phyloP scores from a whole-genome alignment of 75 land plant species.

The Sequoia sempervirens region DNA sequence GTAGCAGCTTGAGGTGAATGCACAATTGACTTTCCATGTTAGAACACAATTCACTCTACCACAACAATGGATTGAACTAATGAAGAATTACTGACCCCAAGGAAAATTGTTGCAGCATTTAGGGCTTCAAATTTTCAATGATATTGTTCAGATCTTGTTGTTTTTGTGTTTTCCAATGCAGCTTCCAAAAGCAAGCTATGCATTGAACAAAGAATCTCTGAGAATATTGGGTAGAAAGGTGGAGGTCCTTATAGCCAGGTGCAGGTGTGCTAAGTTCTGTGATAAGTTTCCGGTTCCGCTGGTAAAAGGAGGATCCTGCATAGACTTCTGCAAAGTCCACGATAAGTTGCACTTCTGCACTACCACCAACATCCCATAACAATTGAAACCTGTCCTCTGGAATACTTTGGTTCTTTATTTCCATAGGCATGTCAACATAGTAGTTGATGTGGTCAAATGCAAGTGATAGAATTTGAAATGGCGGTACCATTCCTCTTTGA shows the following conservation, averaged over 20 bases:
- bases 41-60: constrained; percentile 71
- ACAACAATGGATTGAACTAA: constrained; percentile 66
- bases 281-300: constrained; percentile 37
- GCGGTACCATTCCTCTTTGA: constrained; percentile 69
- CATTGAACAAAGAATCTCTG: constrained; percentile 51
- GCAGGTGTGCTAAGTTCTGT: constrained; percentile 59
- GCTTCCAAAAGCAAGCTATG: constrained; percentile 58
- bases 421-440: constrained; percentile 82
- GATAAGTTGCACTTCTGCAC: constrained; percentile 37
- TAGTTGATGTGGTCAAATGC: constrained; percentile 73
- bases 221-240: constrained; percentile 60
- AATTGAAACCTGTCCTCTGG: constrained; percentile 46
- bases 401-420: constrained; percentile 65
- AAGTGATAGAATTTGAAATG: constrained; percentile 67
- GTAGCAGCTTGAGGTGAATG: constrained; percentile 42
- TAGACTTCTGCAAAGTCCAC: constrained; percentile 61
- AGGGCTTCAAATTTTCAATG: constrained; percentile 64
- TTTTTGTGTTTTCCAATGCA: constrained; percentile 46
- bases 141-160: constrained; percentile 46
- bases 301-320: constrained; percentile 39
- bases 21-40: constrained; percentile 54
- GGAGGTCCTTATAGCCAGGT: constrained; percentile 57
- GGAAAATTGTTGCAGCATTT: constrained; percentile 55
- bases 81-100: constrained; percentile 52
- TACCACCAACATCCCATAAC: constrained; percentile 54